Evolutionary conservation across 164 flowering plant genomes (phyloP).

Genomic region (Taxillus chinensis): DNA sequence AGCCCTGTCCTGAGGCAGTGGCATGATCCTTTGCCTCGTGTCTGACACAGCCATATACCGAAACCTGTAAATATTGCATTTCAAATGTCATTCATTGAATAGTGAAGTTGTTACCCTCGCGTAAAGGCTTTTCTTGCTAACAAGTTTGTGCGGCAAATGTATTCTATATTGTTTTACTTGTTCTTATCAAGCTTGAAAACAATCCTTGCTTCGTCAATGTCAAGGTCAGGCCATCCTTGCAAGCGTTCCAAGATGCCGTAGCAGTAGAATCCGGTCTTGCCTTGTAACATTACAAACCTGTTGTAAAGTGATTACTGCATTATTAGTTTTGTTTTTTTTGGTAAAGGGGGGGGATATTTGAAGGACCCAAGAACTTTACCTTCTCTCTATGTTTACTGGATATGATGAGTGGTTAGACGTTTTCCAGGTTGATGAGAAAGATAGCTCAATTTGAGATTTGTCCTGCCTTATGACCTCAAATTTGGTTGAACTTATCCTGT

Average conservation of each 20-base stretch:
- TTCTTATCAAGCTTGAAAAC: slow-evolving; percentile 39
- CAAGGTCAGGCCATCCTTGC: slow-evolving; percentile 29
- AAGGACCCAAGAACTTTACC: slow-evolving; percentile 15
- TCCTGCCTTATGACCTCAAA: slow-evolving; percentile 10
- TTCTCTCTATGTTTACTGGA: slow-evolving; percentile 29
- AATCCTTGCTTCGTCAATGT: slow-evolving; percentile 32
- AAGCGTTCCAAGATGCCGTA: slow-evolving; percentile 37
- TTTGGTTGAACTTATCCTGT: slow-evolving; percentile 8
- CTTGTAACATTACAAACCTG: slow-evolving; percentile 34
- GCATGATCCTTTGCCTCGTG: slow-evolving; percentile 44
- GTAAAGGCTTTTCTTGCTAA: not conserved
- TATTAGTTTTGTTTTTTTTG: not conserved
- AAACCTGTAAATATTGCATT: slow-evolving; percentile 26
- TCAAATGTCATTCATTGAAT: not conserved
- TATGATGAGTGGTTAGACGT: not conserved
- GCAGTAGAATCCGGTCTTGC: slow-evolving; percentile 38
- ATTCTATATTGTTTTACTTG: slow-evolving; percentile 15
- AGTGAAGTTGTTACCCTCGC: not conserved
- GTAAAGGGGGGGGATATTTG: not conserved
- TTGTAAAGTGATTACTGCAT: not conserved
- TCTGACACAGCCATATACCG: slow-evolving; percentile 57
- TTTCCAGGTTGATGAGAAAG: slow-evolving; percentile 13
- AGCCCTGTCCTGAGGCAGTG: slow-evolving; percentile 25
- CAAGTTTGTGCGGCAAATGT: too few species aligned
- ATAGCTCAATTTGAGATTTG: slow-evolving; percentile 12